A percentile compares a stretch with the other conserved stretches of the same genome.
Conservation (phyloP, 306 rosid species). For the Cucurbita maxima region DNA sequence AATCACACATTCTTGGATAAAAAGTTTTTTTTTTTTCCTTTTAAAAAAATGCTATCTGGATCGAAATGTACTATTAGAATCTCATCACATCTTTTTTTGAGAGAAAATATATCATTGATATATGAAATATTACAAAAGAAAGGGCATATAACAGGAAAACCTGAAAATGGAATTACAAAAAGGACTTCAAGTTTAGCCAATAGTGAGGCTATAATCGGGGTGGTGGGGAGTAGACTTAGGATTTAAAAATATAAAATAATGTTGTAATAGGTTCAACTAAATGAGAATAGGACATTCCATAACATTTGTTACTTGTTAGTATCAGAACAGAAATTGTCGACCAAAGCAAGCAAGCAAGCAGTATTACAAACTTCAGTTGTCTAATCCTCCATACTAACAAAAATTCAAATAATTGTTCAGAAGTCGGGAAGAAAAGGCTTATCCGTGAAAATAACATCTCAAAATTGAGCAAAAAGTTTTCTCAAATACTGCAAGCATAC, state of each 20-base stretch:
- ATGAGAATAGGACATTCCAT: not conserved
- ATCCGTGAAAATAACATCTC: not conserved
- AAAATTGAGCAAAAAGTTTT: not conserved
- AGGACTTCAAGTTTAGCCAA: not conserved
- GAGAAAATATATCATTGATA: not conserved
- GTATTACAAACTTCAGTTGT: not conserved
- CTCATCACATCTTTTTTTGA: not conserved
- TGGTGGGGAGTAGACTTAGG: not conserved
- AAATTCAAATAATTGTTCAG: not conserved
- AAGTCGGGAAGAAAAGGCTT: not conserved
- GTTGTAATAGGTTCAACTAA: not conserved
- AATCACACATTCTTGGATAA: not conserved
- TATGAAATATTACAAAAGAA: not conserved
- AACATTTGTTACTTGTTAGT: not conserved
- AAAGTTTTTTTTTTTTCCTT: not conserved
- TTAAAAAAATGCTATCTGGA: not conserved
- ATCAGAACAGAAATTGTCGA: not conserved
- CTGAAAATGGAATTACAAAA: not conserved
- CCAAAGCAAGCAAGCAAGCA: not conserved
- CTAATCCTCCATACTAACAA: not conserved
- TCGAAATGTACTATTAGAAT: not conserved
- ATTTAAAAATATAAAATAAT: not conserved
- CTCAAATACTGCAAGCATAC: conserved; percentile 8
- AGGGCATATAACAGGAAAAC: not conserved
- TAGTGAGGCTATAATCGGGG: no score